phyloP scores from a whole-genome alignment of 73 alveolate genomes.

The Symbiodinium pilosum region DNA sequence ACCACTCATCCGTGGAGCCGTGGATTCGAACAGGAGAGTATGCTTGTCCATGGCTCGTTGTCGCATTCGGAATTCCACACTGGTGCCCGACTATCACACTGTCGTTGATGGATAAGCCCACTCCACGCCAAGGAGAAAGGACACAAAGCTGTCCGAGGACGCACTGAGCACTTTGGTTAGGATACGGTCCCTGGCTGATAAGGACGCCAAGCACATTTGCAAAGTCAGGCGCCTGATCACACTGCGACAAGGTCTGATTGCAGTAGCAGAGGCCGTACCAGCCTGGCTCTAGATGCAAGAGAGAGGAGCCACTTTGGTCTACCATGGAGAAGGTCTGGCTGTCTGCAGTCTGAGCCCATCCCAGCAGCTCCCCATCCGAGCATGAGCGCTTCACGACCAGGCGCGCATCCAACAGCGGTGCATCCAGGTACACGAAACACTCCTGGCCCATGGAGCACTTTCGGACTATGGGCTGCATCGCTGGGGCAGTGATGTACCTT shows the following conservation, averaged over 20 bases:
- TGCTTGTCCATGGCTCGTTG: neutral
- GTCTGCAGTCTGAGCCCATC: neutral
- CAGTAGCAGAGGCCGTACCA: neutral
- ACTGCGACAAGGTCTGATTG: neutral
- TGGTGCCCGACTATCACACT: neutral
- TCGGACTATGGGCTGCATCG: neutral
- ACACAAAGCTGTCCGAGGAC: constrained; percentile 15
- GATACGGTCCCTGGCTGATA: neutral
- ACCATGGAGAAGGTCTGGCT: neutral
- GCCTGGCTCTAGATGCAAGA: neutral
- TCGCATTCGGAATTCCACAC: neutral
- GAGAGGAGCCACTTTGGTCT: neutral
- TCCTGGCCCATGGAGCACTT: constrained; percentile 30
- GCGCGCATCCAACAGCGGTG: too few species aligned
- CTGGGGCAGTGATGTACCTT: neutral
- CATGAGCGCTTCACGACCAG: neutral
- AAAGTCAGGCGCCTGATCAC: neutral
- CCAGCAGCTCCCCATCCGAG: neutral
- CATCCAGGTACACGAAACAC: neutral
- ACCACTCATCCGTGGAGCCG: neutral
- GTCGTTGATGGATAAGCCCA: neutral
- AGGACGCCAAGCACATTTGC: neutral
- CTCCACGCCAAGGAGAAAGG: neutral
- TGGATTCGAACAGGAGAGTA: neutral
- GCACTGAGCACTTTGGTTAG: constrained; percentile 1